Conservation (phyloP, 148 eudicot genomes). For the Chenopodium album region DNA sequence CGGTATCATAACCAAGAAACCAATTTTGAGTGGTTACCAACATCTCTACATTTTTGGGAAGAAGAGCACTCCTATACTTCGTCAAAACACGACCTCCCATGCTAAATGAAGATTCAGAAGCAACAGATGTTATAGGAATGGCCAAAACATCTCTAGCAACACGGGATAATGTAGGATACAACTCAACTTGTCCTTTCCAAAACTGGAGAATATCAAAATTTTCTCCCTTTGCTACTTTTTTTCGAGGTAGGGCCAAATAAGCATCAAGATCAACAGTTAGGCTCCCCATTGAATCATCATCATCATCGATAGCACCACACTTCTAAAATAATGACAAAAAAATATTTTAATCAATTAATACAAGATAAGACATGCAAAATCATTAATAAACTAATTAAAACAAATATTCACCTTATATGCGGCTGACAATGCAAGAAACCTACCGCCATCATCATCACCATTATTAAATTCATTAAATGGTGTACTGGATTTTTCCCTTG, state of each 20-base stretch:
- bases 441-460: too few species aligned
- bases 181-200: neutral
- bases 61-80: neutral
- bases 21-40: neutral
- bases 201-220: neutral
- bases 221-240: neutral
- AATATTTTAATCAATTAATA: too few species aligned
- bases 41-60: neutral
- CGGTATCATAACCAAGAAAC: too few species aligned
- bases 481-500: too few species aligned
- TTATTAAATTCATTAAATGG: too few species aligned
- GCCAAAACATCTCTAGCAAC: neutral
- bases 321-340: too few species aligned
- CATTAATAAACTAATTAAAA: too few species aligned
- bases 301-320: too few species aligned
- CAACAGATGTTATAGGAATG: neutral
- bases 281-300: too few species aligned
- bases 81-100: neutral
- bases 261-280: neutral
- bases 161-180: neutral
- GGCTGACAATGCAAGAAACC: too few species aligned
- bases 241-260: neutral
- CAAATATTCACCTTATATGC: too few species aligned
- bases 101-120: neutral
- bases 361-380: too few species aligned